Conservation (phyloP, 176 grass and related monocot species). For the Musa acuminata region DNA sequence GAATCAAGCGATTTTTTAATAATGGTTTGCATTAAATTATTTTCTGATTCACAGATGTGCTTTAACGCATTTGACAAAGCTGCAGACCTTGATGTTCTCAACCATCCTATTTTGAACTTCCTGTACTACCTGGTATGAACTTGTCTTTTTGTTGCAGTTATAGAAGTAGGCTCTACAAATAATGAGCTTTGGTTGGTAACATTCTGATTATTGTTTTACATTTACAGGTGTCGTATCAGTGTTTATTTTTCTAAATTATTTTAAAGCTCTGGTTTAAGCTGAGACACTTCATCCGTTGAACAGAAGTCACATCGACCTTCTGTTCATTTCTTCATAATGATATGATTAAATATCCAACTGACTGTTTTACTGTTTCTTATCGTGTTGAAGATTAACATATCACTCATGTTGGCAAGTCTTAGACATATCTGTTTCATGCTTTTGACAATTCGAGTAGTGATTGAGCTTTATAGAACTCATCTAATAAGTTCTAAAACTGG, state of each 20-base stretch:
- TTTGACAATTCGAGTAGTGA: too few species aligned
- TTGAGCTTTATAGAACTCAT: too few species aligned
- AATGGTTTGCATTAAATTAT: conserved; percentile 20
- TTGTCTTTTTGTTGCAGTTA: neutral
- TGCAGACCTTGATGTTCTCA: conserved; percentile 76
- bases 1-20: conserved; percentile 10
- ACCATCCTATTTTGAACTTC: conserved; percentile 91
- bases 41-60: conserved; percentile 58
- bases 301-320: neutral
- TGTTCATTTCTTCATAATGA: neutral
- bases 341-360: too few species aligned
- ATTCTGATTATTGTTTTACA: neutral
- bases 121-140: conserved; percentile 76
- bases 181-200: conserved; percentile 19
- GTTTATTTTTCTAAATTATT: neutral
- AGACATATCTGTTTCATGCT: too few species aligned
- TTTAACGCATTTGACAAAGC: conserved; percentile 90
- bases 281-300: neutral
- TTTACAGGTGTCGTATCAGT: neutral
- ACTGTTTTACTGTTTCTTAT: too few species aligned
- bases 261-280: too few species aligned
- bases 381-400: too few species aligned
- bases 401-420: too few species aligned
- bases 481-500: too few species aligned
- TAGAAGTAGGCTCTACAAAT: neutral